These are phyloP conservation scores for Zarea fungicola DNA, from an alignment of 2,329 filamentous ascomycete genomes.

Conservation along the genomic window DNA sequence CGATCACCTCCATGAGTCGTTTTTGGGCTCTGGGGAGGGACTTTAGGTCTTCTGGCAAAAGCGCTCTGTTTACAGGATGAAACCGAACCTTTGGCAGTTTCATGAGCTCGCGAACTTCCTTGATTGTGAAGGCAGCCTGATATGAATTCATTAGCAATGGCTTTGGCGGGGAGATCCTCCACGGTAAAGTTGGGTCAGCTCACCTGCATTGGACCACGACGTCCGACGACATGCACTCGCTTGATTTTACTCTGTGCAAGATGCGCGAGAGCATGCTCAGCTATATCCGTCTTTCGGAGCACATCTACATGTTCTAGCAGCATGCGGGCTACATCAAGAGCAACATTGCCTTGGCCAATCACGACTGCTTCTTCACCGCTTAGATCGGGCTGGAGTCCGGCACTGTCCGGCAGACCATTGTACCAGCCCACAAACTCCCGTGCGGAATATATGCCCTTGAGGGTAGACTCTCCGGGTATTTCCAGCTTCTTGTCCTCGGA, in stretches of 20 bases:
- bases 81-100: slow-evolving; percentile 69
- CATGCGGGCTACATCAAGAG: slow-evolving; percentile 86
- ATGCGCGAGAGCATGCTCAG: slow-evolving; percentile 72
- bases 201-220: slow-evolving; percentile 83
- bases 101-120: slow-evolving; percentile 85
- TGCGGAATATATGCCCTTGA: slow-evolving; percentile 77
- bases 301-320: slow-evolving; percentile 70
- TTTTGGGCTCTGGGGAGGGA: slow-evolving; percentile 69
- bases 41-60: slow-evolving; percentile 64
- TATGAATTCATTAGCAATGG: not conserved
- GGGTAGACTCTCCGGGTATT: slow-evolving; percentile 69
- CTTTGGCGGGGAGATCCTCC: not conserved
- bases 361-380: slow-evolving; percentile 78
- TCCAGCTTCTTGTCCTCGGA: slow-evolving; percentile 74
- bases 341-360: slow-evolving; percentile 94
- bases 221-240: slow-evolving; percentile 79
- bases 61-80: slow-evolving; percentile 56
- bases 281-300: slow-evolving; percentile 80
- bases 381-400: slow-evolving; percentile 67
- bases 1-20: slow-evolving; percentile 73
- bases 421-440: slow-evolving; percentile 97
- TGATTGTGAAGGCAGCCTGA: slow-evolving; percentile 89
- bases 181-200: slow-evolving; percentile 17
- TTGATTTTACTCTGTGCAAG: slow-evolving; percentile 69
- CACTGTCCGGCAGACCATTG: slow-evolving; percentile 84